Evolutionary conservation across 768 basidiomycete species (phyloP).

Genomic region (Gautieria morchelliformis): DNA sequence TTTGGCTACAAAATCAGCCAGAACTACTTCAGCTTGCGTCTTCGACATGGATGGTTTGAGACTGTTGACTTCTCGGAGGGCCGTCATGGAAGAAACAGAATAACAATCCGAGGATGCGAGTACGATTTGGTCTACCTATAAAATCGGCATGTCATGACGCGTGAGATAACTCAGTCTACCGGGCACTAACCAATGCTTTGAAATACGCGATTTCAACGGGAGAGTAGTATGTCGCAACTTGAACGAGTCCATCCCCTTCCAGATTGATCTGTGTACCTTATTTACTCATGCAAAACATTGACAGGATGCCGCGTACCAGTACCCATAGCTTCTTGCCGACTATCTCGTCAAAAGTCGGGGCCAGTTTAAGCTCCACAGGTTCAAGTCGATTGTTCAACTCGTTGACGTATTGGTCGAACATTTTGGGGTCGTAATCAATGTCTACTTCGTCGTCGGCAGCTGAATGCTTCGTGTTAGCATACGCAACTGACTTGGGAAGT

Average conservation of each 20-base stretch:
- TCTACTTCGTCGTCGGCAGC: slow-evolving; percentile 44
- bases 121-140: slow-evolving; percentile 81
- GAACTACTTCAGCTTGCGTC: slow-evolving; percentile 59
- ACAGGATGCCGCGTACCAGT: slow-evolving; percentile 38
- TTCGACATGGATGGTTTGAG: slow-evolving; percentile 58
- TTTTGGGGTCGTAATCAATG: slow-evolving; percentile 32
- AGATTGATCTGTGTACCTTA: slow-evolving; percentile 52
- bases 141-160: not conserved
- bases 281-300: not conserved
- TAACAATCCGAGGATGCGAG: slow-evolving; percentile 64
- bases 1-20: slow-evolving; percentile 75
- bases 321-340: slow-evolving; percentile 57
- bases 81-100: slow-evolving; percentile 69
- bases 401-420: slow-evolving; percentile 53
- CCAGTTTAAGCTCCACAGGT: slow-evolving; percentile 65
- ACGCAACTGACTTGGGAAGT: not conserved
- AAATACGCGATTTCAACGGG: slow-evolving; percentile 76
- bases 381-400: slow-evolving; percentile 56
- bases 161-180: not conserved
- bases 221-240: slow-evolving; percentile 76
- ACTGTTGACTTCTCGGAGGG: slow-evolving; percentile 56
- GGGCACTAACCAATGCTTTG: slow-evolving; percentile 57
- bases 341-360: slow-evolving; percentile 49
- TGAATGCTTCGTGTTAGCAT: slow-evolving; percentile 18
- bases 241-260: slow-evolving; percentile 73